Evolutionary conservation across 2,329 filamentous ascomycete genomes (phyloP).

Genomic region (Leptographium wingfieldii): DNA sequence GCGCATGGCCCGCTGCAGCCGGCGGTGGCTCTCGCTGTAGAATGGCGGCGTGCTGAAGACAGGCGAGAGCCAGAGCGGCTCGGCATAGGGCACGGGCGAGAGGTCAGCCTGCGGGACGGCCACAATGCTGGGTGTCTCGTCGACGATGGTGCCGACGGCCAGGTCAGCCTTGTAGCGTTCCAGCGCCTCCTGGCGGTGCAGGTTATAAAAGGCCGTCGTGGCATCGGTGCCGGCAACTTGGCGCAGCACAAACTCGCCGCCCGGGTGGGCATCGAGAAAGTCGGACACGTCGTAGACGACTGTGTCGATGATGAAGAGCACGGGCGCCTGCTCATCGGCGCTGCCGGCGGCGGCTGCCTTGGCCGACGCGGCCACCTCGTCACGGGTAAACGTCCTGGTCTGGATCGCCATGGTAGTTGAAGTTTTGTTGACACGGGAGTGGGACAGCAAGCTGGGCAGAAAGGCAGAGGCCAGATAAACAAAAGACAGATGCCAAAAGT

Average conservation of each 20-base stretch:
- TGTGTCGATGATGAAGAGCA: constrained; percentile 79
- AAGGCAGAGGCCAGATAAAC: neutral
- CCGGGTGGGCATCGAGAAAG: constrained; percentile 75
- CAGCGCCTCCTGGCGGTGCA: constrained; percentile 83
- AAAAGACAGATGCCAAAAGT: neutral
- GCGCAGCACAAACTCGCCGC: constrained; percentile 64
- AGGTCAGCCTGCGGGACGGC: constrained; percentile 58
- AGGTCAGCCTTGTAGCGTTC: constrained; percentile 62
- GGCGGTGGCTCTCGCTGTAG: constrained; percentile 62
- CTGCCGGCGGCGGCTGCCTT: constrained; percentile 52
- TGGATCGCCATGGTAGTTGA: constrained; percentile 21
- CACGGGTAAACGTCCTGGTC: constrained; percentile 41
- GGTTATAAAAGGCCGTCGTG: constrained; percentile 77
- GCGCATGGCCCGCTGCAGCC: constrained; percentile 56
- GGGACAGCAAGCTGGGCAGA: neutral
- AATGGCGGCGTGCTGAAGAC: constrained; percentile 63
- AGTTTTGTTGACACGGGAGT: neutral
- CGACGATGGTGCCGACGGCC: constrained; percentile 61
- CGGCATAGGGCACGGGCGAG: constrained; percentile 68
- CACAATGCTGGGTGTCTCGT: constrained; percentile 63
- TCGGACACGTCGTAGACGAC: constrained; percentile 79
- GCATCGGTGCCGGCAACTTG: constrained; percentile 76
- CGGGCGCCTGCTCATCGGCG: constrained; percentile 50
- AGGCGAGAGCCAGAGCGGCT: constrained; percentile 70
- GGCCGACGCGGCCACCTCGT: constrained; percentile 44